Percentiles rank a stretch among this genome's conserved stretches.
Evolutionary conservation across 345 rosid species (phyloP).

Genomic region (Syzygium oleosum): DNA sequence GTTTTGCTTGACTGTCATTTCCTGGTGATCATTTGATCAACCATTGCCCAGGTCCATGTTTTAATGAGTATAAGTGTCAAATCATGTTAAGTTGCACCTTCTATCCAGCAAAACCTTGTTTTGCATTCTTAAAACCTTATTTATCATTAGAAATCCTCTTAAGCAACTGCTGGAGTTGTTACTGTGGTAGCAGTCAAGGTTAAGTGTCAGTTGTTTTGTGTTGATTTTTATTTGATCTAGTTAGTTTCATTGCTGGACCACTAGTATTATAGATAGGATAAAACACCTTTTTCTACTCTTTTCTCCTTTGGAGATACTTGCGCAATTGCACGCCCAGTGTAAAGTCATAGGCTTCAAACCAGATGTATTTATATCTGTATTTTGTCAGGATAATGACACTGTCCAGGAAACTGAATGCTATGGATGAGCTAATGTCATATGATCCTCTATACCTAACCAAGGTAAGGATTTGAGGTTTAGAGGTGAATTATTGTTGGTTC

Average conservation of each 20-base stretch:
- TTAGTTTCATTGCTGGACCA: not conserved
- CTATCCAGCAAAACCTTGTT: not conserved
- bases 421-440: conserved; percentile 74
- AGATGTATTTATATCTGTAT: not conserved
- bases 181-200: not conserved
- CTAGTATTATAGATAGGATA: not conserved
- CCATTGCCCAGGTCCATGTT: not conserved
- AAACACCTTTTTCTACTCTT: not conserved
- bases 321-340: not conserved
- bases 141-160: not conserved
- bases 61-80: not conserved
- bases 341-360: not conserved
- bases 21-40: not conserved
- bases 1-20: not conserved
- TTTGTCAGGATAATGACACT: conserved; percentile 63
- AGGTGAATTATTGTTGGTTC: not conserved
- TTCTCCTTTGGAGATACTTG: not conserved
- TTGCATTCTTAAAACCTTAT: not conserved
- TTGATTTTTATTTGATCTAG: not conserved
- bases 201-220: not conserved
- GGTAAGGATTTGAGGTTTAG: conserved; percentile 26
- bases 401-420: conserved; percentile 68
- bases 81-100: not conserved
- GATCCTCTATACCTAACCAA: conserved; percentile 76
- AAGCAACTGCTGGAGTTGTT: not conserved